A percentile compares a stretch with the other conserved stretches of the same genome.
Conservation (phyloP, 345 rosid genomes). For the Chamaenerion angustifolium region DNA sequence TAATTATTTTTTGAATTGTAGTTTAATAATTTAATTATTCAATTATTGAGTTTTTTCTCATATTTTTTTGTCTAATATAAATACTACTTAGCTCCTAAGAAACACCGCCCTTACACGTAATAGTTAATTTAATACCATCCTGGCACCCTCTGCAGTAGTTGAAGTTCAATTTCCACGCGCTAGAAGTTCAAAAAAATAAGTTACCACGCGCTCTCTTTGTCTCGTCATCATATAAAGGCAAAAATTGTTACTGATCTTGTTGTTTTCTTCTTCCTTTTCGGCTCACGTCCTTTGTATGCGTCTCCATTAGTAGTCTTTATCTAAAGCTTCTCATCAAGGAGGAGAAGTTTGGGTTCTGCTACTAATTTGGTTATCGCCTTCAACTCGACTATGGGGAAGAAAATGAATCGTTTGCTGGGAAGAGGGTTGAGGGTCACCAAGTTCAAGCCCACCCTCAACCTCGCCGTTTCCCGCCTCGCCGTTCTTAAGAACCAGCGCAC, state of each 20-base stretch:
- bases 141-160: too few species aligned
- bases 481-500: constrained; percentile 64
- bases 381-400: constrained; percentile 53
- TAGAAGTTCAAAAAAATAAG: too few species aligned
- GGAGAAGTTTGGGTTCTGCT: background rate
- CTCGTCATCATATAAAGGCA: constrained; percentile 17
- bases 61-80: too few species aligned
- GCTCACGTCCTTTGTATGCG: background rate
- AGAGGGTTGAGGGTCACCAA: constrained; percentile 50
- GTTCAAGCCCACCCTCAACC: constrained; percentile 42
- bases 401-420: constrained; percentile 56
- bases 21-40: too few species aligned
- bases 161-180: too few species aligned
- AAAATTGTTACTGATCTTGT: constrained; percentile 1
- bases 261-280: background rate
- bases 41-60: too few species aligned
- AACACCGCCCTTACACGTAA: too few species aligned
- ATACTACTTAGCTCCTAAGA: too few species aligned
- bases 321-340: too few species aligned
- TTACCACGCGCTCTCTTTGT: background rate
- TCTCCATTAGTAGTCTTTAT: background rate
- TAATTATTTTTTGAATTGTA: too few species aligned
- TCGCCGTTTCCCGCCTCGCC: constrained; percentile 56
- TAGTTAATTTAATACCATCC: too few species aligned
- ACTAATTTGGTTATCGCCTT: background rate